A percentile compares a stretch with the other conserved stretches of the same genome.
phyloP scores from a whole-genome alignment of 2,329 filamentous ascomycete genomes.

The Fusarium irregulare region DNA sequence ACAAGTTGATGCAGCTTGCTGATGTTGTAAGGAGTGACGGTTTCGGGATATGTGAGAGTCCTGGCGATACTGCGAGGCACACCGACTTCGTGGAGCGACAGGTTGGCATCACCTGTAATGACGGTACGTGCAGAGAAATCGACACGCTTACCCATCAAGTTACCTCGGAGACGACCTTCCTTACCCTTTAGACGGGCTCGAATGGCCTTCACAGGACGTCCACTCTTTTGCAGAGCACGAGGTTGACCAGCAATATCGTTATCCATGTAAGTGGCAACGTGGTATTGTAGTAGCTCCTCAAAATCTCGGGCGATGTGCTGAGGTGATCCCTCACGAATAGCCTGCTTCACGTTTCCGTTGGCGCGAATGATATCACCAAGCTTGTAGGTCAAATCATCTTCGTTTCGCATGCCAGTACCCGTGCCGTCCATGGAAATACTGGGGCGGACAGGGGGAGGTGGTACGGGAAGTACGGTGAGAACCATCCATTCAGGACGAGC shows the following conservation, averaged over 20 bases:
- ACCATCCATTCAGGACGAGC: slow-evolving; percentile 99
- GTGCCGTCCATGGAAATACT: slow-evolving; percentile 98
- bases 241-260: slow-evolving; percentile 98
- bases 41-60: slow-evolving; percentile 95
- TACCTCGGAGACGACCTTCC: slow-evolving; percentile 96
- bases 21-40: slow-evolving; percentile 98
- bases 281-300: slow-evolving; percentile 91
- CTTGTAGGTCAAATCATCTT: slow-evolving; percentile 99
- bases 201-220: slow-evolving; percentile 95
- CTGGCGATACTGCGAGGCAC: slow-evolving; percentile 93
- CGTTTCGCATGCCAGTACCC: slow-evolving; percentile 89
- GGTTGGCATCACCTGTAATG: slow-evolving; percentile 97
- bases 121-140: slow-evolving; percentile 99
- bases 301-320: slow-evolving; percentile 93
- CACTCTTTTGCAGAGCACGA: slow-evolving; percentile 95
- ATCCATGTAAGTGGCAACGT: slow-evolving; percentile 99
- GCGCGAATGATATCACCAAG: slow-evolving; percentile 97
- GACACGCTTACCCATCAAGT: slow-evolving; percentile 99
- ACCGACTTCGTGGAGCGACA: slow-evolving; percentile 96
- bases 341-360: slow-evolving; percentile 93
- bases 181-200: slow-evolving; percentile 98
- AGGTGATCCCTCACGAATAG: slow-evolving; percentile 90
- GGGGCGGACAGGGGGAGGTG: slow-evolving; percentile 92
- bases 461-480: slow-evolving; percentile 92
- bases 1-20: slow-evolving; percentile 89